These are phyloP conservation scores for Aquilaria malaccensis DNA, from an alignment of 345 rosid species.

Conservation along the genomic window DNA sequence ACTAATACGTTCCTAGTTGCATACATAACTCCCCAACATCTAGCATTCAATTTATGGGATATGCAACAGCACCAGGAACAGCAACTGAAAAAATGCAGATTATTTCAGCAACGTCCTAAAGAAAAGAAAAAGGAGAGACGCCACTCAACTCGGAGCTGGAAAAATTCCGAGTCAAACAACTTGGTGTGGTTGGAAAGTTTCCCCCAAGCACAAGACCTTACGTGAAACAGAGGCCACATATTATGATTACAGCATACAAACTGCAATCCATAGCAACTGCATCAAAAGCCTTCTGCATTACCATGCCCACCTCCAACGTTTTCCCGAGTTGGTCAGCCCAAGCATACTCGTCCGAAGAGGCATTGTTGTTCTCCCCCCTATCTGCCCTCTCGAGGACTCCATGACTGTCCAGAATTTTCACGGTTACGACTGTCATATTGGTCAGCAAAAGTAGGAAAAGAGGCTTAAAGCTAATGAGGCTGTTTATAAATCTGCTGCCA, in stretches of 20 bases:
- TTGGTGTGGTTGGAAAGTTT: no score
- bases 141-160: background rate
- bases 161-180: no score
- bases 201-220: constrained; percentile 7
- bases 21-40: no score
- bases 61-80: no score
- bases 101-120: no score
- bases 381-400: constrained; percentile 14
- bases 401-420: constrained; percentile 26
- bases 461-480: constrained; percentile 53
- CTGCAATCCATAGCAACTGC: constrained; percentile 69
- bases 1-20: no score
- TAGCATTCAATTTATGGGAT: no score
- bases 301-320: constrained; percentile 51
- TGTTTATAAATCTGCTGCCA: constrained; percentile 25
- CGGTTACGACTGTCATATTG: constrained; percentile 47
- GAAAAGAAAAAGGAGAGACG: no score
- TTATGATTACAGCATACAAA: constrained; percentile 43
- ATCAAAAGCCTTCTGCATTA: constrained; percentile 53
- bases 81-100: no score
- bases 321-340: constrained; percentile 59
- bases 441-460: constrained; percentile 60
- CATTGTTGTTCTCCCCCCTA: constrained; percentile 20
- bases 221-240: constrained; percentile 46
- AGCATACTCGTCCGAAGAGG: constrained; percentile 19